phyloP scores from a whole-genome alignment of 2,329 filamentous ascomycete species.

The Claviceps sp. region DNA sequence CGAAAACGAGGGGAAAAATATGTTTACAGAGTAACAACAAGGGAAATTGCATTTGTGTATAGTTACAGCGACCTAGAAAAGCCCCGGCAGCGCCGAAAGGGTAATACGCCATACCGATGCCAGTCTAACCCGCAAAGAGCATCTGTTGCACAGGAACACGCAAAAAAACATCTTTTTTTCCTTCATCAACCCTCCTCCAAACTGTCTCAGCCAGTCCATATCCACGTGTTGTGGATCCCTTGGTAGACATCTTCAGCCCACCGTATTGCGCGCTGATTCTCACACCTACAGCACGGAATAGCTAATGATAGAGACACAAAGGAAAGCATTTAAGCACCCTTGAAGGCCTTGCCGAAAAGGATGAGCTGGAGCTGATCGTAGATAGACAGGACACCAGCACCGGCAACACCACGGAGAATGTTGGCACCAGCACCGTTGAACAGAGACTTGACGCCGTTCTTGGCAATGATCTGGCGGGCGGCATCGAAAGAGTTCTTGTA shows the following conservation, averaged over 20 bases:
- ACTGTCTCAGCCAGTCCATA: constrained; percentile 34
- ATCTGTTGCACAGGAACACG: constrained; percentile 25
- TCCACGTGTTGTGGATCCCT: constrained; percentile 30
- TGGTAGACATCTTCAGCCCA: constrained; percentile 24
- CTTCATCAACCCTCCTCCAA: constrained; percentile 21
- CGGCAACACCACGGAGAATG: constrained; percentile 99
- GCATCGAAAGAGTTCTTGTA: constrained; percentile 96
- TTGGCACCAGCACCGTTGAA: constrained; percentile 99
- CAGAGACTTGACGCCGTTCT: constrained; percentile 95
- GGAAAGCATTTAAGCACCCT: constrained; percentile 36
- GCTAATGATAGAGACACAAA: constrained; percentile 28
- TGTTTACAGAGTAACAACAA: constrained; percentile 15
- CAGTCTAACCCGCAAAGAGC: constrained; percentile 34
- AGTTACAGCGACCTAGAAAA: constrained; percentile 48
- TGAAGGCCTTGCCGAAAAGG: constrained; percentile 99
- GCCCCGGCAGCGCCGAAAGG: constrained; percentile 31
- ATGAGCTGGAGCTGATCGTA: constrained; percentile 99
- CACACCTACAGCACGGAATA: constrained; percentile 17
- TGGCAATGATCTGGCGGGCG: constrained; percentile 89
- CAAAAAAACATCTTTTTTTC: constrained; percentile 17
- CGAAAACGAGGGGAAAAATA: background rate
- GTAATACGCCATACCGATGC: constrained; percentile 35
- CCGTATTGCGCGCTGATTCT: constrained; percentile 17
- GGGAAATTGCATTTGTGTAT: constrained; percentile 46
- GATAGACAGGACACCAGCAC: constrained; percentile 99